Evolutionary conservation across 2,329 filamentous ascomycete species (phyloP).

Genomic region (Neofusicoccum ribis): DNA sequence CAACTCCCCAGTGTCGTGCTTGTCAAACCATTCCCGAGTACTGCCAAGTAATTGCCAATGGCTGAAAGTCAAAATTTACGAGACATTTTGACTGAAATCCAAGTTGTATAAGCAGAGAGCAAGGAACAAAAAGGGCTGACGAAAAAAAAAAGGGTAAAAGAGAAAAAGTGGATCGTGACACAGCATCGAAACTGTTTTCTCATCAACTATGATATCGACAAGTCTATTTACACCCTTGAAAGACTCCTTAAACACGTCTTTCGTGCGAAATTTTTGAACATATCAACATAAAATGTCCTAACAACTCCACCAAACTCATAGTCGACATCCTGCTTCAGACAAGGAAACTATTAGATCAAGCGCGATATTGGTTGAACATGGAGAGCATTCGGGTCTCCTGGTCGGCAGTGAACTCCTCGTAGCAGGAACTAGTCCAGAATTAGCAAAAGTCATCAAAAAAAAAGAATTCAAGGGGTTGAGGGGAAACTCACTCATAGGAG

Average conservation of each 20-base stretch:
- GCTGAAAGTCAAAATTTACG: no score
- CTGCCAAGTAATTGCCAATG: no score
- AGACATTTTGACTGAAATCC: no score
- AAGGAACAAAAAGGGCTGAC: no score
- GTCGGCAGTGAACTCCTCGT: slow-evolving; percentile 30
- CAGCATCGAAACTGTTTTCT: neutral
- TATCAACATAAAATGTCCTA: neutral
- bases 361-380: no score
- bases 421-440: slow-evolving; percentile 22
- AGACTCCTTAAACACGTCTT: neutral
- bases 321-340: slow-evolving; percentile 2
- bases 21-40: no score
- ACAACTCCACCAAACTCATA: neutral
- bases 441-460: slow-evolving; percentile 18
- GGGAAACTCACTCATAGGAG: slow-evolving; percentile 23
- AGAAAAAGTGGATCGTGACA: no score
- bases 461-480: neutral
- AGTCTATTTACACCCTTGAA: neutral
- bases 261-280: neutral
- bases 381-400: slow-evolving; percentile 22
- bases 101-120: no score
- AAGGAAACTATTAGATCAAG: neutral
- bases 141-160: no score
- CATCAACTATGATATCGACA: neutral
- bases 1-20: no score